These are phyloP conservation scores for Byssothecium circinans DNA, from an alignment of 2,329 filamentous ascomycete genomes.

Conservation along the genomic window DNA sequence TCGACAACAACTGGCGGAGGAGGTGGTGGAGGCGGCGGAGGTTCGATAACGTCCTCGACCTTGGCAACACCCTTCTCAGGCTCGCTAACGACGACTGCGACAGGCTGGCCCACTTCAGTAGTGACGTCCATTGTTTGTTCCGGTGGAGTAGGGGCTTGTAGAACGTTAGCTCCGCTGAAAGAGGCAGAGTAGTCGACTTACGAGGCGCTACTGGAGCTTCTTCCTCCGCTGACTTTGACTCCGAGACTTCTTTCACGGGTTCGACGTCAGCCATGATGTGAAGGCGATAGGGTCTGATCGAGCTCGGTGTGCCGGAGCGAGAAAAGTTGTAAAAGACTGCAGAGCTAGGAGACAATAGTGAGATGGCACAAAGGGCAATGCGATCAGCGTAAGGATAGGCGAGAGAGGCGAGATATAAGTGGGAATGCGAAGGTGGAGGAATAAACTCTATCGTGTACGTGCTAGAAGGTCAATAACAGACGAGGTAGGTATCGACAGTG, in stretches of 20 bases:
- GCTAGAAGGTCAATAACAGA: neutral
- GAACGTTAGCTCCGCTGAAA: neutral
- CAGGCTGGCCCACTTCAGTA: constrained; percentile 12
- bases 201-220: constrained; percentile 17
- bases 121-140: constrained; percentile 16
- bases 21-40: neutral
- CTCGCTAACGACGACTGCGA: constrained; percentile 9
- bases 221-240: neutral
- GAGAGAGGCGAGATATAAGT: neutral
- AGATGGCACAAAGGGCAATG: constrained; percentile 13
- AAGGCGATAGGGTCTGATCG: constrained; percentile 7
- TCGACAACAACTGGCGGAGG: neutral
- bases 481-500: neutral
- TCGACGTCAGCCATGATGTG: constrained; percentile 15
- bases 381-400: constrained; percentile 1
- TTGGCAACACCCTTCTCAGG: constrained; percentile 6
- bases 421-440: neutral
- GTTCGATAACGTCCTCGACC: neutral
- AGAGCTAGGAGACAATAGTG: constrained; percentile 5
- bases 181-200: constrained; percentile 4
- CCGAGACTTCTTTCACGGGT: too few species aligned
- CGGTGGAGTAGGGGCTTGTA: constrained; percentile 1
- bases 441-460: neutral
- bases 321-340: constrained; percentile 7
- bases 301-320: constrained; percentile 13